Evolutionary conservation across 1,284 basidiomycete genomes (phyloP).

Genomic region (Rhodotorula sp.): DNA sequence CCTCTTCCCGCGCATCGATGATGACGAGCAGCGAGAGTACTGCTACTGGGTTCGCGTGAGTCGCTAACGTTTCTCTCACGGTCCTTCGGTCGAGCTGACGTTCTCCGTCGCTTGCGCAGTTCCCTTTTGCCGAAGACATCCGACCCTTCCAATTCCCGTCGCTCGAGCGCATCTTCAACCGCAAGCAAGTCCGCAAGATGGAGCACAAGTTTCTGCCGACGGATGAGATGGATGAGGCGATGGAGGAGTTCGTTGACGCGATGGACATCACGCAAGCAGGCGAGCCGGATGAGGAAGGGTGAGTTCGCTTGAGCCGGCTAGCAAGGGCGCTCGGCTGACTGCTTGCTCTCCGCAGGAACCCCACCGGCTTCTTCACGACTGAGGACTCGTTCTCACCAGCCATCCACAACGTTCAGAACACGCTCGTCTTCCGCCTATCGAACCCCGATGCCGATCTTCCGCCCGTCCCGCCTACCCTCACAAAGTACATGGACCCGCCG

Average conservation of each 20-base stretch:
- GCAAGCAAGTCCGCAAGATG: constrained; percentile 68
- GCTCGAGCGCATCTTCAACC: constrained; percentile 70
- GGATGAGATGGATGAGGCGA: constrained; percentile 68
- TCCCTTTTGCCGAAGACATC: constrained; percentile 93
- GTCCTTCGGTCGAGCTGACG: too few species aligned
- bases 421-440: constrained; percentile 76
- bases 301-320: not conserved
- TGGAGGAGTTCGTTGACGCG: constrained; percentile 57
- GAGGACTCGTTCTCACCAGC: constrained; percentile 80
- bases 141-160: constrained; percentile 83
- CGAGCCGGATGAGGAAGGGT: constrained; percentile 32
- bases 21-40: constrained; percentile 59
- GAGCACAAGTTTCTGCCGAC: constrained; percentile 84
- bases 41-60: constrained; percentile 76
- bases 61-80: not conserved
- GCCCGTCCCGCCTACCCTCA: constrained; percentile 77
- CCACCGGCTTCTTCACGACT: constrained; percentile 72
- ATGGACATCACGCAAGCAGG: constrained; percentile 36
- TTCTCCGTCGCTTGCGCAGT: constrained; percentile 52
- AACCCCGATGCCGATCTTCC: constrained; percentile 72
- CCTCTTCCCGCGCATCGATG: constrained; percentile 54
- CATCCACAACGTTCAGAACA: constrained; percentile 86
- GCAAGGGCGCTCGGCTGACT: not conserved
- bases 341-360: constrained; percentile 53
- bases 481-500: constrained; percentile 80